Evolutionary conservation across 2,329 filamentous ascomycete genomes (phyloP), one percentile per base, ranked within the genome.

Genomic region (Alternaria sp.): DNA sequence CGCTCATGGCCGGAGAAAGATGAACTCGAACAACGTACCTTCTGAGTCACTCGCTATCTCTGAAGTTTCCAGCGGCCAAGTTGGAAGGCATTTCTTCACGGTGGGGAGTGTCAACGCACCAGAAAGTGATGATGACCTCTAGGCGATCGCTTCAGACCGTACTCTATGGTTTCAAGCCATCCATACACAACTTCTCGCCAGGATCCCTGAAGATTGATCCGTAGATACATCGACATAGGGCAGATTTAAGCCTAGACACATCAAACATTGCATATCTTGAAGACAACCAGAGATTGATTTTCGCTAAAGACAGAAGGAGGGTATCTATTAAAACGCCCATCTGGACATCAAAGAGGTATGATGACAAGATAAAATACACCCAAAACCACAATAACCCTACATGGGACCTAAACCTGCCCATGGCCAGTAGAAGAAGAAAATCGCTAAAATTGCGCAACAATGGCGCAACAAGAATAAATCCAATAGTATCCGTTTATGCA

Each of bases 281-380:
- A 20, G 9, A 43, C 12, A 8, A 25, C 8, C 20, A 43, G 18
- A 11, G 9, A n/a, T 27, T 25, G 8, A 38, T 50, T 38, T 4
- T 36, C 20, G 30, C 46, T 36, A 50, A 50, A 50, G 30, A 27
- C 30, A 8, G 46, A 50, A 50, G 30, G 20, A 50, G 46, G 46
- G 46, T 50, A 50, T 50, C 46, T 50, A 50, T 50, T 12, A 16
- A 36, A 50, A 50, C 46, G 46, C 46, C 46, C 25, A 36, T 50
- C 4, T 25, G 20, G 12, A 7, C 32, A 25, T 25, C 38, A 22
- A 41, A 41, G 38, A 20, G 38, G 11, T 22, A 41, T 41, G 38
- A 41, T 41, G 38, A 41, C 9, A 22, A 22, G 18, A 22, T 41
- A 6, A 22, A 22, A 12, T 20, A 41, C 18, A 11, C 10, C 40